phyloP scores from a whole-genome alignment of 2,329 filamentous ascomycete species.

The Tolypocladium sp. region DNA sequence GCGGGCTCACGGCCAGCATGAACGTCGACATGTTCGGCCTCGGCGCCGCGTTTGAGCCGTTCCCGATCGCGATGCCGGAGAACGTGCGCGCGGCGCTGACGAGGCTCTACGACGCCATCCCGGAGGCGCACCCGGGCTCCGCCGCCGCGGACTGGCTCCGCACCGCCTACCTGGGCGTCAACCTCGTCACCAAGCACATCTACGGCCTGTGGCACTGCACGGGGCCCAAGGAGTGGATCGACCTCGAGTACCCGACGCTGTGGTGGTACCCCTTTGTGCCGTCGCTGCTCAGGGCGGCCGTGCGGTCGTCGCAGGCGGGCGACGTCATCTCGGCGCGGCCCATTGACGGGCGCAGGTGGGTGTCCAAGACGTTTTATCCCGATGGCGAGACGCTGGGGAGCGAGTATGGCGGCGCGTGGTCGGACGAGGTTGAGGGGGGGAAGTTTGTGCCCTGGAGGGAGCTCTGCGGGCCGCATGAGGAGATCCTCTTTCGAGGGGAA shows the following conservation, averaged over 20 bases:
- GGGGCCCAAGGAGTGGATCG: slow-evolving; percentile 22
- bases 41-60: slow-evolving; percentile 17
- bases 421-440: slow-evolving; percentile 9
- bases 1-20: slow-evolving; percentile 12
- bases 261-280: slow-evolving; percentile 28
- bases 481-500: slow-evolving; percentile 12
- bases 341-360: slow-evolving; percentile 22
- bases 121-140: slow-evolving; percentile 15
- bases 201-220: slow-evolving; percentile 30
- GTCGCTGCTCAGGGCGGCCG: slow-evolving; percentile 18
- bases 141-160: slow-evolving; percentile 20
- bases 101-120: slow-evolving; percentile 19
- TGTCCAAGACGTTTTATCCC: slow-evolving; percentile 9
- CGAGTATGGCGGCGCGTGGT: slow-evolving; percentile 15
- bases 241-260: slow-evolving; percentile 21
- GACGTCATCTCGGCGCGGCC: slow-evolving; percentile 14
- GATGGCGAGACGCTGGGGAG: not conserved
- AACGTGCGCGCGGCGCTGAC: slow-evolving; percentile 18
- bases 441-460: slow-evolving; percentile 16
- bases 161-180: slow-evolving; percentile 23
- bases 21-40: slow-evolving; percentile 14
- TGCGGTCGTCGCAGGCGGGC: slow-evolving; percentile 12
- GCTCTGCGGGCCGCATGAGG: slow-evolving; percentile 16
- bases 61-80: slow-evolving; percentile 20
- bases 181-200: slow-evolving; percentile 25